Evolutionary conservation across 2,329 filamentous ascomycete genomes (phyloP).

Genomic region (Dissoconium aciculare): DNA sequence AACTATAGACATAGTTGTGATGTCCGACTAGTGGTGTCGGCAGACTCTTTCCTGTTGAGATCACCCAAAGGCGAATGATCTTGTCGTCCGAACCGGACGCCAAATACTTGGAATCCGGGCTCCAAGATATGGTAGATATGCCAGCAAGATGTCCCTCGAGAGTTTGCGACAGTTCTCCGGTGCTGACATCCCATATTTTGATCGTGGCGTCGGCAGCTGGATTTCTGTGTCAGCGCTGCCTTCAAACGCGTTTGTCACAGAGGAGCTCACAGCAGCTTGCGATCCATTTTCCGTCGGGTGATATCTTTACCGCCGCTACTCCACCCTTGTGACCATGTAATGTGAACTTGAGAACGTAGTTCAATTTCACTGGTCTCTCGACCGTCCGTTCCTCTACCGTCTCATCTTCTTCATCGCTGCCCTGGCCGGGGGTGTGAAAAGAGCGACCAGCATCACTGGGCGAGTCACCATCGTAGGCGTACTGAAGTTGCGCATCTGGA

Average conservation of each 20-base stretch:
- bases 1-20: slow-evolving; percentile 87
- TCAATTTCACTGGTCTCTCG: slow-evolving; percentile 41
- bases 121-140: slow-evolving; percentile 87
- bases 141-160: slow-evolving; percentile 88
- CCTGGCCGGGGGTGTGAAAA: slow-evolving; percentile 15
- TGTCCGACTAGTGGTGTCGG: slow-evolving; percentile 60
- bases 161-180: slow-evolving; percentile 68
- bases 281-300: slow-evolving; percentile 77
- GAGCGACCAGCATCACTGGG: slow-evolving; percentile 13
- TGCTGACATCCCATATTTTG: slow-evolving; percentile 75
- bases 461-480: slow-evolving; percentile 21
- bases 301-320: slow-evolving; percentile 77
- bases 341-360: slow-evolving; percentile 55
- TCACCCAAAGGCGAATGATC: slow-evolving; percentile 82
- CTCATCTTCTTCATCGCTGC: slow-evolving; percentile 13
- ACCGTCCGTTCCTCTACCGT: slow-evolving; percentile 6
- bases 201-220: slow-evolving; percentile 69
- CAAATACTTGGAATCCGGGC: slow-evolving; percentile 71
- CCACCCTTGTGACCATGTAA: slow-evolving; percentile 65
- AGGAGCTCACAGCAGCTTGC: slow-evolving; percentile 58
- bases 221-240: slow-evolving; percentile 5
- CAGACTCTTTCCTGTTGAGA: slow-evolving; percentile 42
- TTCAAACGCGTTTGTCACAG: too few relatives aligned
- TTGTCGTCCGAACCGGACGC: slow-evolving; percentile 95
- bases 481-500: slow-evolving; percentile 14